Percentiles rank a stretch among this genome's conserved stretches.
phyloP scores from a whole-genome alignment of 2,329 filamentous ascomycete genomes.

The Neofusicoccum sp. region DNA sequence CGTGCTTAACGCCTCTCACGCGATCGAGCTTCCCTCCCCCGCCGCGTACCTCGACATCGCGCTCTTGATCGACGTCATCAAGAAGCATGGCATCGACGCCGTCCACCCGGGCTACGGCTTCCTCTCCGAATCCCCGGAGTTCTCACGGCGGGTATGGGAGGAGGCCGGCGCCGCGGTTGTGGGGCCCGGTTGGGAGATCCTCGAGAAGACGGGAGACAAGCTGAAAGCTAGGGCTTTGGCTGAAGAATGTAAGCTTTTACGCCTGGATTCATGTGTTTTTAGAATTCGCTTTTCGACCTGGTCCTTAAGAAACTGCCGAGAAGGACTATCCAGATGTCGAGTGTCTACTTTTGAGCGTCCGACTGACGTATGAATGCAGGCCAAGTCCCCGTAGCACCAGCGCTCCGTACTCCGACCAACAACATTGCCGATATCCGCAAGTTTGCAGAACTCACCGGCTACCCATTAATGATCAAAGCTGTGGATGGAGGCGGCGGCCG shows the following conservation, averaged over 20 bases:
- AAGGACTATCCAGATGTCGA: too few species aligned
- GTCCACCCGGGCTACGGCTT: constrained; percentile 67
- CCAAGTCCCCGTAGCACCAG: constrained; percentile 55
- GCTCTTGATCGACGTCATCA: constrained; percentile 50
- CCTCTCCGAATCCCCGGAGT: constrained; percentile 58
- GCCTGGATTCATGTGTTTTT: neutral
- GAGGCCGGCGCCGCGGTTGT: constrained; percentile 54
- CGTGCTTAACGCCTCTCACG: constrained; percentile 53
- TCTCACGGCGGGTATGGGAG: constrained; percentile 53
- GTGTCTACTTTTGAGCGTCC: neutral
- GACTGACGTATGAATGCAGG: constrained; percentile 24
- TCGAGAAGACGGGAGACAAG: constrained; percentile 61
- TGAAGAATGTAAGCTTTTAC: constrained; percentile 43
- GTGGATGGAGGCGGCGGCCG: constrained; percentile 65
- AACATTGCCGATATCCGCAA: constrained; percentile 44
- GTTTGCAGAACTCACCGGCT: constrained; percentile 63
- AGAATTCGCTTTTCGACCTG: neutral
- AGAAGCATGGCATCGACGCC: constrained; percentile 56
- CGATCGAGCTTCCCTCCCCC: constrained; percentile 54
- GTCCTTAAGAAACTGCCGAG: too few species aligned
- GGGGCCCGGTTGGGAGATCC: constrained; percentile 60
- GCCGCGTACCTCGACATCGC: constrained; percentile 57
- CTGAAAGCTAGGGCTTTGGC: constrained; percentile 57
- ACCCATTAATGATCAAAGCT: constrained; percentile 65
- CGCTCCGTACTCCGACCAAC: constrained; percentile 49